phyloP scores from a whole-genome alignment of 768 basidiomycete genomes.

The Suillus plorans region DNA sequence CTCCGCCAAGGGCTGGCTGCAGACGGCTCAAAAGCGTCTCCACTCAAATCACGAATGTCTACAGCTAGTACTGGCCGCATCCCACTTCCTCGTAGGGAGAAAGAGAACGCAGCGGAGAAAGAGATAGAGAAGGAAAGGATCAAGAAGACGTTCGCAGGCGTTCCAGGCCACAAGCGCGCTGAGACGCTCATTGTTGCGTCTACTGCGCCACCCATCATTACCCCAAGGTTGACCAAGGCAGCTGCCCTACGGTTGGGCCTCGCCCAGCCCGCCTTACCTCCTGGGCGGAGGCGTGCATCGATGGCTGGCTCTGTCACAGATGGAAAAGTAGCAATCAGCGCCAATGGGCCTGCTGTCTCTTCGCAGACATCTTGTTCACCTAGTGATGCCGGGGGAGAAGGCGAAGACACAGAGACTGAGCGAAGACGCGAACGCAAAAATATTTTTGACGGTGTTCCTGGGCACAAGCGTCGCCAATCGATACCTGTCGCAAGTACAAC shows the following conservation, averaged over 20 bases:
- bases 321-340: constrained; percentile 16
- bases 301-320: constrained; percentile 23
- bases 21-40: constrained; percentile 30
- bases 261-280: constrained; percentile 36
- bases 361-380: constrained; percentile 6
- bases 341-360: constrained; percentile 12
- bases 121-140: constrained; percentile 62
- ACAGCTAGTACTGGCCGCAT: constrained; percentile 33
- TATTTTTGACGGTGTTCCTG: constrained; percentile 79
- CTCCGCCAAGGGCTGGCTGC: constrained; percentile 62
- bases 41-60: constrained; percentile 28
- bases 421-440: constrained; percentile 30
- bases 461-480: constrained; percentile 77
- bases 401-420: constrained; percentile 29
- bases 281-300: constrained; percentile 39
- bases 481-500: constrained; percentile 62
- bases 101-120: constrained; percentile 36
- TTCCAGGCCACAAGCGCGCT: constrained; percentile 79
- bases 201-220: constrained; percentile 67
- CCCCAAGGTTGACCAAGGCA: constrained; percentile 76
- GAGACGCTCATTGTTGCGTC: constrained; percentile 71
- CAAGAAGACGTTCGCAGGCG: constrained; percentile 66
- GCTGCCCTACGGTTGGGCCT: constrained; percentile 67
- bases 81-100: constrained; percentile 28
- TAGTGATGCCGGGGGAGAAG: constrained; percentile 23